These are phyloP conservation scores for Lepiota brunneoincarnata DNA, from an alignment of 768 basidiomycete genomes.

Conservation along the genomic window DNA sequence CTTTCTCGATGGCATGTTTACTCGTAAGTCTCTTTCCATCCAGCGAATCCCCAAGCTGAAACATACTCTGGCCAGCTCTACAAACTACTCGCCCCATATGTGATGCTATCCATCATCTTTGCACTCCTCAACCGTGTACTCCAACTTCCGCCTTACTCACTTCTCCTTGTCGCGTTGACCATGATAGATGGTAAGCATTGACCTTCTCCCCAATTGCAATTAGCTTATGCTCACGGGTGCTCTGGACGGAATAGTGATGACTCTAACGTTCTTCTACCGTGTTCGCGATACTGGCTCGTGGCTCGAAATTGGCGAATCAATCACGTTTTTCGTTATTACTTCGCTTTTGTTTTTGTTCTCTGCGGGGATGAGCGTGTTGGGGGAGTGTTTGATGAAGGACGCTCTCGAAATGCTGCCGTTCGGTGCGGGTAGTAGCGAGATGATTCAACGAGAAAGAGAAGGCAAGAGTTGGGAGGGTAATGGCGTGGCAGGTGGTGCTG, in stretches of 20 bases:
- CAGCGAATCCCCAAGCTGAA: not conserved
- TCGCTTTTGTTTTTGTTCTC: conserved; percentile 79
- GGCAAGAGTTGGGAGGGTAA: too few species aligned
- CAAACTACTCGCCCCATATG: conserved; percentile 81
- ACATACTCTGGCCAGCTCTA: conserved; percentile 47
- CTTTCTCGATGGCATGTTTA: conserved; percentile 77
- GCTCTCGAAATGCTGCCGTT: too few species aligned
- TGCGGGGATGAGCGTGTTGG: conserved; percentile 69
- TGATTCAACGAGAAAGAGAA: too few species aligned
- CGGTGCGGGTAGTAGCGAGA: too few species aligned
- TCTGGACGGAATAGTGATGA: conserved; percentile 61
- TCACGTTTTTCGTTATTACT: conserved; percentile 85
- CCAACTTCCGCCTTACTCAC: conserved; percentile 72
- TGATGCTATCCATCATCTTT: conserved; percentile 69
- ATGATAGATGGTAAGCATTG: conserved; percentile 59
- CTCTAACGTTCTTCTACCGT: conserved; percentile 78
- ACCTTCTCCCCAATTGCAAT: not conserved
- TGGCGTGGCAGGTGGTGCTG: too few species aligned
- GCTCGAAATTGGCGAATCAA: conserved; percentile 87
- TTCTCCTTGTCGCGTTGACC: conserved; percentile 74
- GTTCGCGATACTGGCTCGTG: conserved; percentile 86
- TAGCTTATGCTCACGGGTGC: not conserved
- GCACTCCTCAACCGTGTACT: conserved; percentile 67
- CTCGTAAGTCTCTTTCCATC: conserved; percentile 41
- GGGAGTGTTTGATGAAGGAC: conserved; percentile 61